Conservation (phyloP, 2,329 filamentous ascomycete species). For the Microcyclospora tardicrescens region DNA sequence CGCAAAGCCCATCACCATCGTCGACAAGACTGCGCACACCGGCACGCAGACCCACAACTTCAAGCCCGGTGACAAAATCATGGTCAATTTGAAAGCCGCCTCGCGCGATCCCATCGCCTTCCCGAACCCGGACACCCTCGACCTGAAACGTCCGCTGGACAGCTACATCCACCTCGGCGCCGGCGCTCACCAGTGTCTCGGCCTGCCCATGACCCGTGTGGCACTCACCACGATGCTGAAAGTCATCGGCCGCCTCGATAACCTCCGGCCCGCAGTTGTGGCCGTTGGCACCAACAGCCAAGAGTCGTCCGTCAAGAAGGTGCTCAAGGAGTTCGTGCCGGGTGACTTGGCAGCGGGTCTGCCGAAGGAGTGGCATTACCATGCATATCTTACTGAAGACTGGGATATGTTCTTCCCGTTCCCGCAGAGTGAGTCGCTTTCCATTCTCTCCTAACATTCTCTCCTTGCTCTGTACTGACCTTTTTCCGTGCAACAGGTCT, state of each 20-base stretch:
- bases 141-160: slow-evolving; percentile 27
- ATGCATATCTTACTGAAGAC: slow-evolving; percentile 35
- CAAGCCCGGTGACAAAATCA: slow-evolving; percentile 26
- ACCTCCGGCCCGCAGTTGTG: slow-evolving; percentile 27
- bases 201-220: slow-evolving; percentile 30
- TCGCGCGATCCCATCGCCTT: slow-evolving; percentile 29
- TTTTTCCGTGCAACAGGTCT: slow-evolving; percentile 14
- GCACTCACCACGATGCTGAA: slow-evolving; percentile 34
- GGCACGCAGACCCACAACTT: slow-evolving; percentile 18
- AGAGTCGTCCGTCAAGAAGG: slow-evolving; percentile 31
- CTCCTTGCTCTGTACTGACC: slow-evolving; percentile 1
- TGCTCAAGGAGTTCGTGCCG: slow-evolving; percentile 23
- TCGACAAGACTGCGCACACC: slow-evolving; percentile 15
- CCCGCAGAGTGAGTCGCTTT: slow-evolving; percentile 29
- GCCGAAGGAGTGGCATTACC: slow-evolving; percentile 23
- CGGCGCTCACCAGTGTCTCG: slow-evolving; percentile 32
- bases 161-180: slow-evolving; percentile 33
- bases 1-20: slow-evolving; percentile 21
- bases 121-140: slow-evolving; percentile 28
- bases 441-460: background rate
- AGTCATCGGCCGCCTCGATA: slow-evolving; percentile 28
- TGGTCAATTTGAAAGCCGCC: slow-evolving; percentile 32
- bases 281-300: slow-evolving; percentile 17
- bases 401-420: slow-evolving; percentile 36
- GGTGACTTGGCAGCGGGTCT: slow-evolving; percentile 19